Percentiles rank a stretch among this genome's conserved stretches.
These are phyloP conservation scores for Nemania sp. DNA, from an alignment of 2,329 filamentous ascomycete species.

Conservation along the genomic window DNA sequence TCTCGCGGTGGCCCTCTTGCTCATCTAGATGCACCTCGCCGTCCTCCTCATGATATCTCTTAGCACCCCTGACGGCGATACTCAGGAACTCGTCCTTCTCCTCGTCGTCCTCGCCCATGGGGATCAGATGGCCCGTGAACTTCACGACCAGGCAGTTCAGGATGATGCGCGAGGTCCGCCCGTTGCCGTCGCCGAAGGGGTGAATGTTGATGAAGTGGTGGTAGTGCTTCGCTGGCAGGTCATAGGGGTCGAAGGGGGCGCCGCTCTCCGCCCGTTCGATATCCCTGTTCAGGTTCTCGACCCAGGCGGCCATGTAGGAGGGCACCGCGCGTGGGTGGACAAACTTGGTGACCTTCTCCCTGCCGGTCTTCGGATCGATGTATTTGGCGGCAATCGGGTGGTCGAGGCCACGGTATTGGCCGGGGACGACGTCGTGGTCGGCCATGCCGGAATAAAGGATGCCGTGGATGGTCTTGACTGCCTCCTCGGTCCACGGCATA, in stretches of 20 bases:
- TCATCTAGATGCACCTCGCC: conserved; percentile 22
- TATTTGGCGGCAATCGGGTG: conserved; percentile 21
- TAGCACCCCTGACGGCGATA: conserved; percentile 15
- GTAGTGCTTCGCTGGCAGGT: conserved; percentile 37
- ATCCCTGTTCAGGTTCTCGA: conserved; percentile 31
- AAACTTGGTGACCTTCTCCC: conserved; percentile 28
- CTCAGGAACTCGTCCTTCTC: conserved; percentile 28
- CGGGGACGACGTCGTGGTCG: conserved; percentile 46
- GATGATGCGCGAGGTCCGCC: conserved; percentile 44
- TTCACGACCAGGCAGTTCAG: conserved; percentile 44
- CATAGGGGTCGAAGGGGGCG: not conserved
- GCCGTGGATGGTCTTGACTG: conserved; percentile 22
- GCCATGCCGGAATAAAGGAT: conserved; percentile 29
- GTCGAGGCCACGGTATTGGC: conserved; percentile 35
- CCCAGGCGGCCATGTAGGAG: conserved; percentile 33
- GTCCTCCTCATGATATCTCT: conserved; percentile 30
- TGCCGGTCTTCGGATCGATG: conserved; percentile 10
- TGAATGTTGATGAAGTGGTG: conserved; percentile 45
- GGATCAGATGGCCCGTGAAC: conserved; percentile 31
- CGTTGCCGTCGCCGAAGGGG: conserved; percentile 48
- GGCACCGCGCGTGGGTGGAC: conserved; percentile 31
- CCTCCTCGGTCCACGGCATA: conserved; percentile 17
- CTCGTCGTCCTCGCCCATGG: conserved; percentile 20
- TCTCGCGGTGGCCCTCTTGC: conserved; percentile 24
- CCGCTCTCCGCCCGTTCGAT: conserved; percentile 26